Conservation (phyloP, 768 basidiomycete species). For the Cantharellus anzutake region DNA sequence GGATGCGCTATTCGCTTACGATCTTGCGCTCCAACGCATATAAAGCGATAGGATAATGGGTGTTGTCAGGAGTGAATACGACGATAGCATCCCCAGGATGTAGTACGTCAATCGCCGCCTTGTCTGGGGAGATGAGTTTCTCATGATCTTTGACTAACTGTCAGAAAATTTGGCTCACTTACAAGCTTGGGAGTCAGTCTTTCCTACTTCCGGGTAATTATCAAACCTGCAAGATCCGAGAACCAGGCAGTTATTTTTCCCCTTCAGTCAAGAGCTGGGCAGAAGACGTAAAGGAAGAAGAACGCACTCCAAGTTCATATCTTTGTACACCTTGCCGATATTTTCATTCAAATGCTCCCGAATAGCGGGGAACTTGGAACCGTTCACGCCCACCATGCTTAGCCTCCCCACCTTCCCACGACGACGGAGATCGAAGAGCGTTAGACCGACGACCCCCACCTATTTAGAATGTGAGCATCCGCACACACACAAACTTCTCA, state of each 20-base stretch:
- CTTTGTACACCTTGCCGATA: constrained; percentile 67
- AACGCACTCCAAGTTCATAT: constrained; percentile 64
- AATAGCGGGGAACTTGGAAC: constrained; percentile 74
- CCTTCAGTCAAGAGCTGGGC: not conserved
- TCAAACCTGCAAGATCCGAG: constrained; percentile 35
- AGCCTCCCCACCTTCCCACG: constrained; percentile 63
- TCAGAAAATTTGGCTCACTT: constrained; percentile 15
- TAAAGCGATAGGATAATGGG: constrained; percentile 68
- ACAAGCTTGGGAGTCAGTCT: constrained; percentile 69
- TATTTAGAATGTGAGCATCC: not conserved
- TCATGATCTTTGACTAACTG: not conserved
- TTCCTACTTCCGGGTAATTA: constrained; percentile 52
- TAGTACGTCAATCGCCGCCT: constrained; percentile 56
- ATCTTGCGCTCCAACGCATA: constrained; percentile 73
- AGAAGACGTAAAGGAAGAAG: not conserved
- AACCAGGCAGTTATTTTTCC: not conserved
- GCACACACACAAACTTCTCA: not conserved
- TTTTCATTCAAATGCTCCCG: constrained; percentile 63
- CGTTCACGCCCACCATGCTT: constrained; percentile 79
- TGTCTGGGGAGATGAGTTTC: constrained; percentile 31
- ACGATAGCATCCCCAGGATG: constrained; percentile 75
- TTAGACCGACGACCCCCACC: constrained; percentile 50
- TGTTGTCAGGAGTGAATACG: constrained; percentile 86
- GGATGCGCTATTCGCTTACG: not conserved
- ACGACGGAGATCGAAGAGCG: constrained; percentile 75